phyloP scores from a whole-genome alignment of 805 yeast genomes.

The Starmerella sirachaensis region DNA sequence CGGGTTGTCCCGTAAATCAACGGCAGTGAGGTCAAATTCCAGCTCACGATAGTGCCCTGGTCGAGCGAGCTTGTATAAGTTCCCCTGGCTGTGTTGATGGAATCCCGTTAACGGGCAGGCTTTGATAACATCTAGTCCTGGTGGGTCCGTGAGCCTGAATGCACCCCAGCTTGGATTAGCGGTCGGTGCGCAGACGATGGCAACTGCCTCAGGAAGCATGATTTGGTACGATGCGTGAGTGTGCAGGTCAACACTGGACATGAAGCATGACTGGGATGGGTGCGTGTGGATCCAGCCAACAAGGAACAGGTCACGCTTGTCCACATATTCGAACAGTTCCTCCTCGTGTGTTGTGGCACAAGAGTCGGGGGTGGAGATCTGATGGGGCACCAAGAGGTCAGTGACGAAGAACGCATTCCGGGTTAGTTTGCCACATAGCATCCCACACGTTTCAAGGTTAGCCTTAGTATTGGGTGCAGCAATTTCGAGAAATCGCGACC shows the following conservation, averaged over 20 bases:
- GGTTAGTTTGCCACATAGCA: conserved; percentile 49
- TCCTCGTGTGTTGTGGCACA: conserved; percentile 54
- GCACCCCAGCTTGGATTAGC: conserved; percentile 40
- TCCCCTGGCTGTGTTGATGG: conserved; percentile 48
- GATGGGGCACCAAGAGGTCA: conserved; percentile 50
- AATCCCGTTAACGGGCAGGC: conserved; percentile 41
- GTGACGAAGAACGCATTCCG: conserved; percentile 54
- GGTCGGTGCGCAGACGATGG: conserved; percentile 52
- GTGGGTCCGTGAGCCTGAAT: conserved; percentile 53
- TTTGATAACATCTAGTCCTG: conserved; percentile 46
- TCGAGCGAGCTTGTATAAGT: conserved; percentile 33
- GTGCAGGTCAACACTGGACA: conserved; percentile 55
- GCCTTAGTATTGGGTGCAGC: conserved; percentile 40
- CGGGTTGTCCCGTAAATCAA: conserved; percentile 40
- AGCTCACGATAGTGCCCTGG: conserved; percentile 19
- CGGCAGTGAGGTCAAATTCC: conserved; percentile 24
- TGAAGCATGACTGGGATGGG: conserved; percentile 60
- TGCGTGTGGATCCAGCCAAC: conserved; percentile 69
- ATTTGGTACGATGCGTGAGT: conserved; percentile 58
- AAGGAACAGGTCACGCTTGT: conserved; percentile 44
- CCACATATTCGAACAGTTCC: conserved; percentile 43
- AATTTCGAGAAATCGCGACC: conserved; percentile 34
- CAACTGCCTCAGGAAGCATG: conserved; percentile 59
- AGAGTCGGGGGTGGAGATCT: conserved; percentile 49
- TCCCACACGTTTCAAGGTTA: conserved; percentile 55